Evolutionary conservation across 352 stramenopile species (phyloP), one percentile per base, ranked within the genome.

Genomic region (Globisporangium yorkense): DNA sequence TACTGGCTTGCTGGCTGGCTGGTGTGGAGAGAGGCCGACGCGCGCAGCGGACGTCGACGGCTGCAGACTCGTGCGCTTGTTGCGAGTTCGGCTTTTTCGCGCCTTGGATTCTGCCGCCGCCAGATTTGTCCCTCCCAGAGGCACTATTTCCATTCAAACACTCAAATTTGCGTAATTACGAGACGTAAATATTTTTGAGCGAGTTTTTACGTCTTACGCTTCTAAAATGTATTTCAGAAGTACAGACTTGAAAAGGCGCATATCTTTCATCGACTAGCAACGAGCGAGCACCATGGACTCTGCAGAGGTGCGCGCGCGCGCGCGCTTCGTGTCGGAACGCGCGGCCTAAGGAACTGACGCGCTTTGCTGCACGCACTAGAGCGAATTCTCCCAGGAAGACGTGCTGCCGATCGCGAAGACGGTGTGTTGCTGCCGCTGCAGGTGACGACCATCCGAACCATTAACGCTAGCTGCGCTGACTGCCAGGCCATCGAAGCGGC

Each of bases 351-450:
- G 3, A 43, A 16, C n/a, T 41, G 13, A 10, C 24, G 6, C n/a
- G 16, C 31, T n/a, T n/a, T 44, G 18, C 21, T 56, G 7, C 29
- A 54, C n/a, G 15, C 18, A 27, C 24, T 47, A 90, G 80, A 90
- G 77, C 52, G 80, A 90, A 54, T 90, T 90, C 44, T 88, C 77
- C 12, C 80, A 90, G 46, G 77, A 90, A 59, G 78, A 88, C 27
- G 80, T 87, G 62, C 72, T 90, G 52, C 78, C 75, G 5, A 90
- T 90, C 56, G 72, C 80, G 51, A 90, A 90, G 61, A 74, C 75
- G 57, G 77, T 84, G 52, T 7, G 41, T 47, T 35, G 10, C 12
- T 1, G 3, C 44, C 1, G 24, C 24, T 49, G 18, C 12, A 31
- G 20, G 21, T 16, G 21, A 29, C n/a, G 43, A 24, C 16, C 15